Evolutionary conservation across 108 stramenopile species (phyloP).

Genomic region (Cyclotella kingstonii): DNA sequence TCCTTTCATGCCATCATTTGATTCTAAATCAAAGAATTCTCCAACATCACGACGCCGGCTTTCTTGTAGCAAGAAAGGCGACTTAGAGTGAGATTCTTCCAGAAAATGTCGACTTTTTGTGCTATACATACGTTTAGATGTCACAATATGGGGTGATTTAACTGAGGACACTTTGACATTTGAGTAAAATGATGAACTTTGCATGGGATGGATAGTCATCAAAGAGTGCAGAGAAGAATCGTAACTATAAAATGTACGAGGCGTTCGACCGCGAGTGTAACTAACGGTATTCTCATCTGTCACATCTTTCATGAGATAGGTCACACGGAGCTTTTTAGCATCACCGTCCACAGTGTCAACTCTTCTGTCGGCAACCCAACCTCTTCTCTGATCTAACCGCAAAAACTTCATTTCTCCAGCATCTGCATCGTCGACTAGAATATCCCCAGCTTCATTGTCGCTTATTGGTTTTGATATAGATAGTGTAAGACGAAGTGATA

Average conservation of each 20-base stretch:
- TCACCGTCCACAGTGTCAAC: conserved; percentile 22
- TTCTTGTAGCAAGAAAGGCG: conserved; percentile 17
- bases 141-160: conserved; percentile 40
- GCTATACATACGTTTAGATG: conserved; percentile 45
- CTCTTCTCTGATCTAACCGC: conserved; percentile 57
- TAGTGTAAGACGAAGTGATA: conserved; percentile 51
- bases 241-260: conserved; percentile 11
- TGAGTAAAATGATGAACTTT: conserved; percentile 26
- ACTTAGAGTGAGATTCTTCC: conserved; percentile 4
- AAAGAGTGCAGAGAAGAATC: conserved; percentile 24
- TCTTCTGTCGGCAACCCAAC: conserved; percentile 72
- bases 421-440: conserved; percentile 35
- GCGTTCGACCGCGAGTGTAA: conserved; percentile 5
- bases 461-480: conserved; percentile 20
- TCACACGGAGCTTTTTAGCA: conserved; percentile 23
- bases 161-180: conserved; percentile 41
- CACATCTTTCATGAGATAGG: conserved; percentile 57
- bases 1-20: conserved; percentile 13
- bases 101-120: conserved; percentile 46
- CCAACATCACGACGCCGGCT: conserved; percentile 8
- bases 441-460: conserved; percentile 12
- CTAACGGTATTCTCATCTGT: conserved; percentile 20
- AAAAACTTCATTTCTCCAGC: conserved; percentile 49
- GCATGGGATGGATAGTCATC: conserved; percentile 18
- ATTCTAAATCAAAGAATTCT: conserved; percentile 34